Evolutionary conservation across 257 asterid genomes (phyloP).

Genomic region (Plantago ovata): DNA sequence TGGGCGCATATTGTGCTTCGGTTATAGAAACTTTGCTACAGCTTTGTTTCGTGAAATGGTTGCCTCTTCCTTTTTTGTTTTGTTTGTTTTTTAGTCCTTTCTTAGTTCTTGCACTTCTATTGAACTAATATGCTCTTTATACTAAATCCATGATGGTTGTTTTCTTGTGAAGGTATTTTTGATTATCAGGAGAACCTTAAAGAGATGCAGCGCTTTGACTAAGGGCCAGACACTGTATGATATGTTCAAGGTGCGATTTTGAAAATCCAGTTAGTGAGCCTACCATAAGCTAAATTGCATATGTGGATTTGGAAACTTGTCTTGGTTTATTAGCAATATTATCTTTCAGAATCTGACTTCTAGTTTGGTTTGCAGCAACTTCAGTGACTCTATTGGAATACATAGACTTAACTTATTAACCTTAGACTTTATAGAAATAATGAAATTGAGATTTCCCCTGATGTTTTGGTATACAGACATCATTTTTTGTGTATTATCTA

Average conservation of each 20-base stretch:
- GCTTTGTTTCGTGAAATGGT: background rate
- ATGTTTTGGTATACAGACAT: too few species aligned
- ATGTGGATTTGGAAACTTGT: slow-evolving; percentile 1
- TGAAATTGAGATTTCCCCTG: too few species aligned
- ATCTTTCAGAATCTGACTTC: background rate
- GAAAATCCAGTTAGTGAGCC: slow-evolving; percentile 1
- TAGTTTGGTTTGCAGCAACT: background rate
- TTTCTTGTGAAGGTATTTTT: slow-evolving; percentile 59
- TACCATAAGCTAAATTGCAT: slow-evolving; percentile 7
- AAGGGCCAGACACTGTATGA: slow-evolving; percentile 79
- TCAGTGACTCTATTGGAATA: too few species aligned
- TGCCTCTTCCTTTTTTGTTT: too few species aligned
- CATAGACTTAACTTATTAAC: too few species aligned
- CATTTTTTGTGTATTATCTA: too few species aligned
- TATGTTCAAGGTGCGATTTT: slow-evolving; percentile 73
- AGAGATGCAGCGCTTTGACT: slow-evolving; percentile 96
- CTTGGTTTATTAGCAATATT: background rate
- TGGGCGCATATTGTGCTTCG: background rate
- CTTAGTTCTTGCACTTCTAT: slow-evolving; percentile 13
- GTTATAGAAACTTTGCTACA: background rate
- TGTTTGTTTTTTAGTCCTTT: background rate
- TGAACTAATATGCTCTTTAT: slow-evolving; percentile 11
- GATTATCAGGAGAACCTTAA: slow-evolving; percentile 83
- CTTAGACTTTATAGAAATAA: too few species aligned
- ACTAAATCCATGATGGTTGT: slow-evolving; percentile 24